phyloP scores from a whole-genome alignment of 306 rosid species.

The Comarum palustre region DNA sequence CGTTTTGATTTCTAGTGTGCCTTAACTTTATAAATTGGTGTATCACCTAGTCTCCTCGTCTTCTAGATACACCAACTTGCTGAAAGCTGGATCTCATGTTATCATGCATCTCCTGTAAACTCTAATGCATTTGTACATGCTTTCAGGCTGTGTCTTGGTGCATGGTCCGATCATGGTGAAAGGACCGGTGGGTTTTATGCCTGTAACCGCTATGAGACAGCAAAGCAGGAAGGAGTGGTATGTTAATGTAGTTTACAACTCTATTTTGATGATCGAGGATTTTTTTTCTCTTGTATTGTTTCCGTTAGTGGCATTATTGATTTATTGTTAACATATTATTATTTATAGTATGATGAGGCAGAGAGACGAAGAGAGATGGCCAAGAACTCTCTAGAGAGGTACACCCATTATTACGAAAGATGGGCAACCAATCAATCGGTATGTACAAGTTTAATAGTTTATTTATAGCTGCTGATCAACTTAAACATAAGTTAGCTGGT shows the following conservation, averaged over 20 bases:
- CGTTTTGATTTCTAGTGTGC: not conserved
- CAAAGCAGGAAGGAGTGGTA: constrained; percentile 90
- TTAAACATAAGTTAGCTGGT: not conserved
- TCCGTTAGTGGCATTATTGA: not conserved
- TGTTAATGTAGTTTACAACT: not conserved
- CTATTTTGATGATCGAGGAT: not conserved
- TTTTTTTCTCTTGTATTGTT: not conserved
- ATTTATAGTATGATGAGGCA: constrained; percentile 45
- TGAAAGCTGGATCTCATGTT: constrained; percentile 2
- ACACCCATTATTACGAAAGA: constrained; percentile 95
- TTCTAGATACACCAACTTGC: not conserved
- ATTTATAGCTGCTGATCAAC: not conserved
- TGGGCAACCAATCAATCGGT: constrained; percentile 98
- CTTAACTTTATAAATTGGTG: not conserved
- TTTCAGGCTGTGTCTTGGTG: constrained; percentile 87
- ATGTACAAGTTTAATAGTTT: constrained; percentile 29
- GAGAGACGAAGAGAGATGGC: constrained; percentile 96
- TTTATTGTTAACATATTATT: constrained; percentile 1
- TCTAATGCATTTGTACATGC: constrained; percentile 15
- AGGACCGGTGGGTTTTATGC: constrained; percentile 95
- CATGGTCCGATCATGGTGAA: constrained; percentile 94
- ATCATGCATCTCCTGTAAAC: no score
- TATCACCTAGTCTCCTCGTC: not conserved
- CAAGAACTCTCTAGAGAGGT: constrained; percentile 88
- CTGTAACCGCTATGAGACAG: constrained; percentile 89